A percentile compares a stretch with the other conserved stretches of the same genome.
phyloP scores from a whole-genome alignment of 192 early-diverging fungal species.

The Phycomyces nitens region DNA sequence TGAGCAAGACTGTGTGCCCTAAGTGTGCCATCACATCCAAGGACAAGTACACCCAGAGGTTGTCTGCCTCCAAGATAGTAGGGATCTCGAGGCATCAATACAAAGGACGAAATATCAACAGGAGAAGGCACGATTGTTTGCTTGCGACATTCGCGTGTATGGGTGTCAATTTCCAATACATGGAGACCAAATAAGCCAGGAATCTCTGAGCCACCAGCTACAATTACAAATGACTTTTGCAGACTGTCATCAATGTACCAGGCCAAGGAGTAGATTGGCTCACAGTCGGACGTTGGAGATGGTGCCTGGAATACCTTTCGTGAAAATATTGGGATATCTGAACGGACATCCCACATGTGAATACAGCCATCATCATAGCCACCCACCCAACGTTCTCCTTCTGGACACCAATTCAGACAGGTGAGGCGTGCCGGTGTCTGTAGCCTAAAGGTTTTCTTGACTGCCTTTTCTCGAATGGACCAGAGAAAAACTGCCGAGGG shows the following conservation, averaged over 20 bases:
- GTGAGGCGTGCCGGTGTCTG: constrained; percentile 30
- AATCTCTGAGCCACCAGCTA: constrained; percentile 40
- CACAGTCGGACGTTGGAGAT: constrained; percentile 24
- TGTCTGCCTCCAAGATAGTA: constrained; percentile 34
- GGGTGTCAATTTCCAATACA: constrained; percentile 35
- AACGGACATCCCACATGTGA: constrained; percentile 42
- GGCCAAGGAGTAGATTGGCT: constrained; percentile 43
- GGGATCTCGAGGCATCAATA: constrained; percentile 34
- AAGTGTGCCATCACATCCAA: constrained; percentile 32
- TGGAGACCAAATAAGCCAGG: constrained; percentile 42
- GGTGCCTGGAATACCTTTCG: constrained; percentile 26
- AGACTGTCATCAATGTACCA: constrained; percentile 36
- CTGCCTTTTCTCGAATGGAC: constrained; percentile 42
- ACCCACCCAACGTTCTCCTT: constrained; percentile 44
- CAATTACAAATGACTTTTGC: constrained; percentile 38
- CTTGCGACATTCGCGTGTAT: constrained; percentile 31
- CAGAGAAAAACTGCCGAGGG: constrained; percentile 45
- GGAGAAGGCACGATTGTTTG: constrained; percentile 38
- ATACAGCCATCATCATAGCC: constrained; percentile 43
- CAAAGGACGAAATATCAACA: constrained; percentile 41
- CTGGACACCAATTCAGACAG: constrained; percentile 44
- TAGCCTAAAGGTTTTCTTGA: constrained; percentile 32
- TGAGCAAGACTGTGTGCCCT: constrained; percentile 33
- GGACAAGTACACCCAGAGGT: constrained; percentile 38
- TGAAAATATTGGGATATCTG: constrained; percentile 29